These are phyloP conservation scores for Gossypium thurberi DNA, from an alignment of 345 rosid species.

Conservation along the genomic window DNA sequence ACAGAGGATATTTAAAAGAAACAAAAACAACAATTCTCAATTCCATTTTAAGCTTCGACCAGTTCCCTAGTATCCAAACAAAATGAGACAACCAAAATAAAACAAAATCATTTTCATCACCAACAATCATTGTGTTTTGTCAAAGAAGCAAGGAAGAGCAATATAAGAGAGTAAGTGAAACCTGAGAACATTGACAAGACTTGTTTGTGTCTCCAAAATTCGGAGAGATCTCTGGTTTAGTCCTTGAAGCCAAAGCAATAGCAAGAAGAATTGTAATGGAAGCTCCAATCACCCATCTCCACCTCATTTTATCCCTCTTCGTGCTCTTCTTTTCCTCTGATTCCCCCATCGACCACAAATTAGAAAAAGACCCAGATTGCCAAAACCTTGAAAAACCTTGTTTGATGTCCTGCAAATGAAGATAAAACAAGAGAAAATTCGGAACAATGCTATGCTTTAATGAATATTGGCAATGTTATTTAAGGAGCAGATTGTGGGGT, in stretches of 20 bases:
- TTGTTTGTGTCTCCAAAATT: conserved; percentile 17
- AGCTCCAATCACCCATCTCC: conserved; percentile 38
- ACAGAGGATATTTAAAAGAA: not conserved
- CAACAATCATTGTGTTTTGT: no score
- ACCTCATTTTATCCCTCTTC: conserved; percentile 21
- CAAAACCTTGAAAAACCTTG: conserved; percentile 1
- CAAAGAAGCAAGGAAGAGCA: not conserved
- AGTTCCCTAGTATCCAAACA: not conserved
- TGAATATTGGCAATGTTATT: not conserved
- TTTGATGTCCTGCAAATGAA: conserved; percentile 15
- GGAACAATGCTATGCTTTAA: not conserved
- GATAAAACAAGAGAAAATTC: not conserved
- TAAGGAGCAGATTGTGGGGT: not conserved
- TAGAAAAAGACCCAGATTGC: not conserved
- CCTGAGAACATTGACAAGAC: conserved; percentile 60
- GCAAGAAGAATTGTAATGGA: conserved; percentile 35
- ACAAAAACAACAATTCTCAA: not conserved
- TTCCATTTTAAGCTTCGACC: not conserved
- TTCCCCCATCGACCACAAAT: conserved; percentile 28
- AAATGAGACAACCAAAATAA: not conserved
- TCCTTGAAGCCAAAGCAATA: conserved; percentile 21
- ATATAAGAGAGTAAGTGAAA: conserved; percentile 13
- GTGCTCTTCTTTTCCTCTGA: conserved; percentile 27
- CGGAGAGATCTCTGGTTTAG: conserved; percentile 15
- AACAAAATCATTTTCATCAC: no score